Conservation (phyloP, 176 grass and related monocot genomes). For the Microstegium vimineum region DNA sequence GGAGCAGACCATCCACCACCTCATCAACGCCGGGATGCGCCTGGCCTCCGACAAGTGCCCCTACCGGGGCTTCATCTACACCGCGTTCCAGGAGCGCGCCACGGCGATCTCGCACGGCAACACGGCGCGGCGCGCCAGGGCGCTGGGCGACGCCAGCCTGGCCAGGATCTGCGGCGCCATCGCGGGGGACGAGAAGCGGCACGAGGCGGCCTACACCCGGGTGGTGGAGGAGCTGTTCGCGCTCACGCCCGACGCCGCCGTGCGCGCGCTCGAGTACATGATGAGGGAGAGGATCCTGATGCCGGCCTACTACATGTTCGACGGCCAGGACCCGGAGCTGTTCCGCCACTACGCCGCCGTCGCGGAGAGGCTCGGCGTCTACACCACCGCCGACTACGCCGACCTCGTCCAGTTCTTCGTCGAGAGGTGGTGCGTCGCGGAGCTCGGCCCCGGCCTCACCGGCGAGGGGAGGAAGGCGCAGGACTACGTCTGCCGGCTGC, state of each 20-base stretch:
- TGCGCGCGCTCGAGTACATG: slow-evolving; percentile 33
- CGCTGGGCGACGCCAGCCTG: slow-evolving; percentile 3
- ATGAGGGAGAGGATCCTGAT: slow-evolving; percentile 40
- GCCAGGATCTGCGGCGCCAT: slow-evolving; percentile 43
- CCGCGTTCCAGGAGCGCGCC: slow-evolving; percentile 48
- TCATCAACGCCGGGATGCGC: slow-evolving; percentile 40
- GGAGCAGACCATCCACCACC: slow-evolving; percentile 46
- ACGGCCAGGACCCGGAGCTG: slow-evolving; percentile 25
- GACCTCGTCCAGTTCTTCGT: slow-evolving; percentile 39
- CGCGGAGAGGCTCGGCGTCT: slow-evolving; percentile 40
- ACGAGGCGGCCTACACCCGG: slow-evolving; percentile 41
- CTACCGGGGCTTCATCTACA: slow-evolving; percentile 42
- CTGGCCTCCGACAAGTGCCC: slow-evolving; percentile 13
- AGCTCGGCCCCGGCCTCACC: background rate
- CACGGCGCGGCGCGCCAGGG: slow-evolving; percentile 21
- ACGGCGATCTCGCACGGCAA: slow-evolving; percentile 45
- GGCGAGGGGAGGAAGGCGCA: slow-evolving; percentile 22
- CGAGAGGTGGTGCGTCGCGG: slow-evolving; percentile 12
- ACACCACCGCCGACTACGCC: slow-evolving; percentile 40
- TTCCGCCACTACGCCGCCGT: slow-evolving; percentile 34
- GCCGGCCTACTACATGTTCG: slow-evolving; percentile 42
- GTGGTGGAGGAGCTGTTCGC: slow-evolving; percentile 41
- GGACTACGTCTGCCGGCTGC: slow-evolving; percentile 33
- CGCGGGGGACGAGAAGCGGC: slow-evolving; percentile 39
- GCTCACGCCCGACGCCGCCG: slow-evolving; percentile 14